These are phyloP conservation scores for Silene conica DNA, from an alignment of 148 eudicot genomes.

Conservation along the genomic window DNA sequence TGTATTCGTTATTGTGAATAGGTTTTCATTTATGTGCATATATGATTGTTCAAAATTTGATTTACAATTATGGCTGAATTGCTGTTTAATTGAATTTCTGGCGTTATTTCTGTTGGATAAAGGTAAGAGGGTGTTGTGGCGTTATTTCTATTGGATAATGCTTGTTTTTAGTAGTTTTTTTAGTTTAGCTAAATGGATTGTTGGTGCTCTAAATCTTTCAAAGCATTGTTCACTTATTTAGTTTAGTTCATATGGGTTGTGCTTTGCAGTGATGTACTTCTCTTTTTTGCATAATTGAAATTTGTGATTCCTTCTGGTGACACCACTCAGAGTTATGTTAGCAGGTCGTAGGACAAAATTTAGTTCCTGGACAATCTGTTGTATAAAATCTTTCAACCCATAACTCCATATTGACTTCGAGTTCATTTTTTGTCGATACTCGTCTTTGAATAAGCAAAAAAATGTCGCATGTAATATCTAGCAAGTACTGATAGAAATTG, in stretches of 20 bases:
- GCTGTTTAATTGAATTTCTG: background rate
- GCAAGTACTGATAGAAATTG: too few relatives aligned
- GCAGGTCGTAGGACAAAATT: too few relatives aligned
- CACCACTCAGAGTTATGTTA: too few relatives aligned
- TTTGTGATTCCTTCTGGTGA: background rate
- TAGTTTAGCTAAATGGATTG: constrained; percentile 2
- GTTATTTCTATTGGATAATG: constrained; percentile 16
- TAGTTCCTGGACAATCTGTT: too few relatives aligned
- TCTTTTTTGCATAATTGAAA: background rate
- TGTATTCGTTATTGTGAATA: background rate
- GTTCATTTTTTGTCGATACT: too few relatives aligned
- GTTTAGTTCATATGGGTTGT: background rate
- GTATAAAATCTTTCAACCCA: too few relatives aligned
- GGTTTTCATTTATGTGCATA: background rate
- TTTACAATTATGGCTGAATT: too few relatives aligned
- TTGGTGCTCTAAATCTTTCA: background rate
- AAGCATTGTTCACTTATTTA: constrained; percentile 22
- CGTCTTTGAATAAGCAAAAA: too few relatives aligned
- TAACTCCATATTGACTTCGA: too few relatives aligned
- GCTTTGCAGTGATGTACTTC: background rate
- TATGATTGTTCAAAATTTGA: background rate
- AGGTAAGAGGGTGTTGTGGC: constrained; percentile 18
- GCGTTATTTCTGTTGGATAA: constrained; percentile 17
- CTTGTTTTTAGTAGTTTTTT: constrained; percentile 3
- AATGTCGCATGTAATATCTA: too few relatives aligned